Conservation (phyloP, 208 protist genomes). For the Acanthamoeba divionensis region DNA sequence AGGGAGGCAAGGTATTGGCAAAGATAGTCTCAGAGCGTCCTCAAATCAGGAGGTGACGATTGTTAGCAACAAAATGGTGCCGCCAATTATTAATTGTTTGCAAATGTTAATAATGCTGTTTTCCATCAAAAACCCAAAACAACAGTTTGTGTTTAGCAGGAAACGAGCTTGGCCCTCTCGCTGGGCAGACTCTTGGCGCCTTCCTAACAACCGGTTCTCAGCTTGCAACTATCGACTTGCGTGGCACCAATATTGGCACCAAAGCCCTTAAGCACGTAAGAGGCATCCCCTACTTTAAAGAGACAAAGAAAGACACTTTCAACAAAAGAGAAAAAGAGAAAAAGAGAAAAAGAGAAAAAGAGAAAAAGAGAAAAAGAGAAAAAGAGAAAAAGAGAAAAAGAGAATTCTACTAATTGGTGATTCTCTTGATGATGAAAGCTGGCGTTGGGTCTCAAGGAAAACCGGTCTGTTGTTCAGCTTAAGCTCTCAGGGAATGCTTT, state of each 20-base stretch:
- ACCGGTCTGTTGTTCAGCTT: not conserved
- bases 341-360: not conserved
- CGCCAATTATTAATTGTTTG: not conserved
- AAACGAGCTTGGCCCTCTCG: not conserved
- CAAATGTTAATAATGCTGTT: too few relatives aligned
- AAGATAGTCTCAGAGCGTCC: not conserved
- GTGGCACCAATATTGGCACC: not conserved
- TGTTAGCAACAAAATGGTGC: not conserved
- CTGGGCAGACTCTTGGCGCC: not conserved
- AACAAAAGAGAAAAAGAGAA: not conserved
- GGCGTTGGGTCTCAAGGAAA: not conserved
- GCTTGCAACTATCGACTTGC: not conserved
- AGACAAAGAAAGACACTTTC: not conserved
- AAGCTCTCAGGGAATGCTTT: not conserved
- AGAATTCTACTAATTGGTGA: too few relatives aligned
- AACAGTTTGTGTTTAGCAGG: not conserved
- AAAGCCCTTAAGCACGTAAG: not conserved
- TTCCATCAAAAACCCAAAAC: too few relatives aligned
- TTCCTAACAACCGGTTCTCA: not conserved
- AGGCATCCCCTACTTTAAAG: not conserved
- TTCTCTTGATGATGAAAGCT: too few relatives aligned
- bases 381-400: not conserved
- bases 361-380: not conserved
- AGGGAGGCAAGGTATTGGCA: not conserved
- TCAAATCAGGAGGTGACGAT: not conserved